phyloP scores from a whole-genome alignment of 148 eudicot genomes.

The Diospyros kaki region DNA sequence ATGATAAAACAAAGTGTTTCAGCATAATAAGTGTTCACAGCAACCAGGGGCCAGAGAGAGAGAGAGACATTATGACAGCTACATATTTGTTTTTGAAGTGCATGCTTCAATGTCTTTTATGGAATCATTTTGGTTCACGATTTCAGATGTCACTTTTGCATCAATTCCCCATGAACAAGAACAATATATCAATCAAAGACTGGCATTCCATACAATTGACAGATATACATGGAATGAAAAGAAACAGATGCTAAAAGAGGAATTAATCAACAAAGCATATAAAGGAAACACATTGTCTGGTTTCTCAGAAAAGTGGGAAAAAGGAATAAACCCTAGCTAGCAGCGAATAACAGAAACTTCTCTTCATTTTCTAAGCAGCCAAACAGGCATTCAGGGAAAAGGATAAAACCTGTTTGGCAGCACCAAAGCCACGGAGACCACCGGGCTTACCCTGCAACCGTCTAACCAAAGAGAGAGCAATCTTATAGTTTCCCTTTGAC shows the following conservation, averaged over 20 bases:
- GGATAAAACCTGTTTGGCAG: conserved; percentile 22
- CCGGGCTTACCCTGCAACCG: conserved; percentile 23
- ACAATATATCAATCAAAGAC: neutral
- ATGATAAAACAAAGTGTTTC: neutral
- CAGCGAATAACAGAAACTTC: neutral
- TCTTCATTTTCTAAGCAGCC: neutral
- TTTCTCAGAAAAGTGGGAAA: neutral
- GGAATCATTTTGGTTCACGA: neutral
- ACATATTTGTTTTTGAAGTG: neutral
- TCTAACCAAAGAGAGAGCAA: conserved; percentile 21
- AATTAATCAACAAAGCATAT: neutral
- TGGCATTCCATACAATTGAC: neutral
- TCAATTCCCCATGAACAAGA: neutral
- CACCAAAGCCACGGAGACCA: conserved; percentile 29
- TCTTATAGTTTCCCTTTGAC: conserved; percentile 20
- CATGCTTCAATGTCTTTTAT: neutral
- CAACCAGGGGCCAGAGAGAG: neutral
- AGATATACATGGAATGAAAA: too few species aligned
- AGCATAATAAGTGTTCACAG: too few species aligned
- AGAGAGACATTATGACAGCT: neutral
- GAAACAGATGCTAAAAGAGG: too few species aligned
- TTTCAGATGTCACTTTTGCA: neutral
- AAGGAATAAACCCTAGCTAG: neutral
- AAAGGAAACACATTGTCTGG: neutral
- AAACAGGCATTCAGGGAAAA: neutral